Conservation (phyloP, 1,284 basidiomycete species). For the Cerrena zonata region DNA sequence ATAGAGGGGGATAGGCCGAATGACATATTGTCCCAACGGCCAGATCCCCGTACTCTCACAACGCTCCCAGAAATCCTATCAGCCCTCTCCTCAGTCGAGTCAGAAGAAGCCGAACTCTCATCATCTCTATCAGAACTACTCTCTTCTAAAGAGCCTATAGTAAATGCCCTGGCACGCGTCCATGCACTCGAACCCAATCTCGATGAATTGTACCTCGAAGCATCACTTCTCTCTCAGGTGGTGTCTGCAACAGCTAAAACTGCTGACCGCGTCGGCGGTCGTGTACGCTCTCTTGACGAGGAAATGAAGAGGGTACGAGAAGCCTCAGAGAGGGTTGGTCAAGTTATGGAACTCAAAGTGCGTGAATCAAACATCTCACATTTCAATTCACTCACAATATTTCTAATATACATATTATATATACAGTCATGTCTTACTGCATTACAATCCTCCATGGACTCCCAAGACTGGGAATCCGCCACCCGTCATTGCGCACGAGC, state of each 20-base stretch:
- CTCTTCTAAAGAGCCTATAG: conserved; percentile 62
- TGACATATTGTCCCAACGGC: background rate
- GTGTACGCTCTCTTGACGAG: conserved; percentile 82
- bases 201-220: conserved; percentile 57
- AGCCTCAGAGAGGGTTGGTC: conserved; percentile 77
- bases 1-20: background rate
- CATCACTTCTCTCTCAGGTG: conserved; percentile 49
- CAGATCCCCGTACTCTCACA: conserved; percentile 37
- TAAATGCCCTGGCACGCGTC: conserved; percentile 59
- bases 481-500: conserved; percentile 85
- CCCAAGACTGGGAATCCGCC: conserved; percentile 92
- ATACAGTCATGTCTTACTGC: conserved; percentile 72
- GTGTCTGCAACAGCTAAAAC: conserved; percentile 73
- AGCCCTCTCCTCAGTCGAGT: conserved; percentile 68
- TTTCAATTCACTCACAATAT: conserved; percentile 2
- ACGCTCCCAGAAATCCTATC: conserved; percentile 64
- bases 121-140: conserved; percentile 71
- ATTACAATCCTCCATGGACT: conserved; percentile 74
- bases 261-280: conserved; percentile 84
- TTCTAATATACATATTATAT: no score
- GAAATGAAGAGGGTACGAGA: conserved; percentile 85
- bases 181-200: conserved; percentile 61
- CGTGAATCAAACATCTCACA: no score
- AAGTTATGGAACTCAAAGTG: conserved; percentile 88
- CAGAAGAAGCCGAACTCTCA: conserved; percentile 74